phyloP scores from a whole-genome alignment of 257 asterid genomes.

The Solanum ossicruentum region DNA sequence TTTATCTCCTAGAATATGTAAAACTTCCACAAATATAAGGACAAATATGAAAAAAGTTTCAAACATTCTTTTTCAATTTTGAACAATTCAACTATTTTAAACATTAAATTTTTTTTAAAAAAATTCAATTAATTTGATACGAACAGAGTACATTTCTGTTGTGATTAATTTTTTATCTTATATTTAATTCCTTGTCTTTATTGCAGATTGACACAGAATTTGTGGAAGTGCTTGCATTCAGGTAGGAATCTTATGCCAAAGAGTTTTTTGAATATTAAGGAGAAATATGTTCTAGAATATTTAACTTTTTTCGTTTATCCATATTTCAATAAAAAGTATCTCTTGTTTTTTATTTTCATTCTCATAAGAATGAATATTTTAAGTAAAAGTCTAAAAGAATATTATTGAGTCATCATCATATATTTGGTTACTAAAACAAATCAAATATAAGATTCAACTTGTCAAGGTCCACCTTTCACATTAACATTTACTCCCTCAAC shows the following conservation, averaged over 20 bases:
- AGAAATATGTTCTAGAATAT: neutral
- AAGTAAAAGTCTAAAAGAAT: neutral
- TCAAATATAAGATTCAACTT: neutral
- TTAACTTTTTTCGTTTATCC: too few species aligned
- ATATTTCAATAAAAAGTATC: too few species aligned
- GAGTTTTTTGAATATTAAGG: neutral
- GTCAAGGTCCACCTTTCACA: neutral
- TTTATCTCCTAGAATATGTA: too few species aligned
- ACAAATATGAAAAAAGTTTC: too few species aligned
- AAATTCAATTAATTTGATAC: too few species aligned
- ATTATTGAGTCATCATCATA: neutral
- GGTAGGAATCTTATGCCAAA: slow-evolving; percentile 5
- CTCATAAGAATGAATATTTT: too few species aligned
- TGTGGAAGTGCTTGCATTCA: slow-evolving; percentile 8
- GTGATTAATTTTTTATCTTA: neutral
- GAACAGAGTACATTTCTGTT: neutral
- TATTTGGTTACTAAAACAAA: neutral
- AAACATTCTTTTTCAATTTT: too few species aligned
- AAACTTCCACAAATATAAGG: too few species aligned
- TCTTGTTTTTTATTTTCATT: too few species aligned
- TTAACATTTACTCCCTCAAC: too few species aligned
- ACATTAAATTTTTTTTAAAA: too few species aligned
- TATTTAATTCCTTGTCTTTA: neutral
- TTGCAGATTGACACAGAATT: slow-evolving; percentile 43
- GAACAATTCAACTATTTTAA: too few species aligned